A percentile compares a stretch with the other conserved stretches of the same genome.
Evolutionary conservation across 805 yeast genomes (phyloP).

Genomic region (Candida xyloterini): DNA sequence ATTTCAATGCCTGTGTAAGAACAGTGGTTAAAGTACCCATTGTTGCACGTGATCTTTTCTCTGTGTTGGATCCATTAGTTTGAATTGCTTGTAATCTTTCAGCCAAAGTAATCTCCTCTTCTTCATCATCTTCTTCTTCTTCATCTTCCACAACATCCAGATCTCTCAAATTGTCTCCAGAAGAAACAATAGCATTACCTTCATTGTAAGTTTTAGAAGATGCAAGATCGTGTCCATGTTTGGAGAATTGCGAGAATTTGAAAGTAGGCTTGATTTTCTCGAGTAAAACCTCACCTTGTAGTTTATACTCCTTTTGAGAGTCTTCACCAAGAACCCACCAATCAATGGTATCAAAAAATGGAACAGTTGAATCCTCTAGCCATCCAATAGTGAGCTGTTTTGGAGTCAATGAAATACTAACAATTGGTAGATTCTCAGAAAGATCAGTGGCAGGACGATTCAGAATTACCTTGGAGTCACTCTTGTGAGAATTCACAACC

Average conservation of each 20-base stretch:
- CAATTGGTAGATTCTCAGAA: slow-evolving; percentile 31
- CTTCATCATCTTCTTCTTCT: slow-evolving; percentile 46
- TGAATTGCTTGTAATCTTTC: slow-evolving; percentile 45
- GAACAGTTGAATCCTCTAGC: slow-evolving; percentile 58
- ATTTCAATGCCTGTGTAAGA: slow-evolving; percentile 82
- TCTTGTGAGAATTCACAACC: slow-evolving; percentile 49
- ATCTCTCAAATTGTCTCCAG: slow-evolving; percentile 62
- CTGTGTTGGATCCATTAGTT: slow-evolving; percentile 21
- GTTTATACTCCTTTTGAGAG: slow-evolving; percentile 22
- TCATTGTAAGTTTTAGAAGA: slow-evolving; percentile 58
- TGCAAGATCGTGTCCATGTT: slow-evolving; percentile 50
- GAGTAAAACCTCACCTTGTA: slow-evolving; percentile 29
- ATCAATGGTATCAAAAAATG: slow-evolving; percentile 52
- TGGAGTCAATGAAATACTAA: slow-evolving; percentile 25
- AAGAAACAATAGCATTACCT: slow-evolving; percentile 55
- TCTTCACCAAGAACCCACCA: slow-evolving; percentile 38
- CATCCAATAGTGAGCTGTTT: slow-evolving; percentile 48
- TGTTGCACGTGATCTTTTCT: slow-evolving; percentile 47
- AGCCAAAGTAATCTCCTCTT: slow-evolving; percentile 42
- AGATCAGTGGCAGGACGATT: slow-evolving; percentile 40
- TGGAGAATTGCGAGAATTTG: slow-evolving; percentile 40
- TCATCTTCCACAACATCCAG: slow-evolving; percentile 47
- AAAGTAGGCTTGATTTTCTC: slow-evolving; percentile 40
- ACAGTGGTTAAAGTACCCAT: slow-evolving; percentile 80
- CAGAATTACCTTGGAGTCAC: slow-evolving; percentile 45